phyloP scores from a whole-genome alignment of 352 stramenopile genomes.

The Phytophthora cactorum region DNA sequence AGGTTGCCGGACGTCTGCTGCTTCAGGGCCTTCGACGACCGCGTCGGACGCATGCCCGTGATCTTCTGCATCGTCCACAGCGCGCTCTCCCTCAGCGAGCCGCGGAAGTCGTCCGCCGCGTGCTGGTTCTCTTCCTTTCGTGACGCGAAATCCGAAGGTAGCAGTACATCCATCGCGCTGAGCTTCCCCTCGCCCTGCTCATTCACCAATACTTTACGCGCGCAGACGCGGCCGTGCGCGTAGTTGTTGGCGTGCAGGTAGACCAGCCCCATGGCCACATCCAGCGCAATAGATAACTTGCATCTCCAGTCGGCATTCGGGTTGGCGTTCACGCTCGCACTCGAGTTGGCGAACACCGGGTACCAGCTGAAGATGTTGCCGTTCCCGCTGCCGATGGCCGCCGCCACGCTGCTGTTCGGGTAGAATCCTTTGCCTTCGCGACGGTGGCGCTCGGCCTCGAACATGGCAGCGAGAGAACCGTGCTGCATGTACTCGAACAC shows the following conservation, averaged over 20 bases:
- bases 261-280: slow-evolving; percentile 81
- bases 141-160: slow-evolving; percentile 33
- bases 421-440: slow-evolving; percentile 65
- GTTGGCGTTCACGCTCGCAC: slow-evolving; percentile 46
- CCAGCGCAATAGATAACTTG: slow-evolving; percentile 80
- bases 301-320: slow-evolving; percentile 62
- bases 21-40: slow-evolving; percentile 16
- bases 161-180: slow-evolving; percentile 66
- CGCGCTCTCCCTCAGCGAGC: slow-evolving; percentile 57
- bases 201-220: slow-evolving; percentile 77
- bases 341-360: slow-evolving; percentile 42
- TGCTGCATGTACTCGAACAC: slow-evolving; percentile 83
- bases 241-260: slow-evolving; percentile 75
- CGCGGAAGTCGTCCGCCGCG: slow-evolving; percentile 38
- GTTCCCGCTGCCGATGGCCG: slow-evolving; percentile 42
- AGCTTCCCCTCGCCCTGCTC: slow-evolving; percentile 80
- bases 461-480: slow-evolving; percentile 66
- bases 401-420: slow-evolving; percentile 38
- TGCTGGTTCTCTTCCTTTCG: slow-evolving; percentile 17
- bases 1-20: slow-evolving; percentile 14
- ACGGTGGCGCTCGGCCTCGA: slow-evolving; percentile 57
- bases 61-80: slow-evolving; percentile 50
- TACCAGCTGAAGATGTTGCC: slow-evolving; percentile 68
- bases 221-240: slow-evolving; percentile 63
- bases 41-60: slow-evolving; percentile 20